Evolutionary conservation across 345 rosid genomes (phyloP).

Genomic region (Fremontodendron californicum): DNA sequence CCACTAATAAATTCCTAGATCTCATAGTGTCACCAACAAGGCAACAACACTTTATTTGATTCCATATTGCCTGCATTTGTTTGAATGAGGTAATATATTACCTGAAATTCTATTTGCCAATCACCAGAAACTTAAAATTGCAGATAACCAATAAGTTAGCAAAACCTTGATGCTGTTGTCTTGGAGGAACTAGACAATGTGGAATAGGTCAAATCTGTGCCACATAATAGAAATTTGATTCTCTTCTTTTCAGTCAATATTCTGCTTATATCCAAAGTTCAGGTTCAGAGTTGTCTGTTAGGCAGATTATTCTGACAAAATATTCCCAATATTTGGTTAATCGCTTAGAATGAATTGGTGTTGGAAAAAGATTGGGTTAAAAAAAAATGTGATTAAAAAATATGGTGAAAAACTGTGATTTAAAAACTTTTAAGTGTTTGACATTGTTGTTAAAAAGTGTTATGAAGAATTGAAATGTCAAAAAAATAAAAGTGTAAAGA

Average conservation of each 20-base stretch:
- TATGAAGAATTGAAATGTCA: too few relatives aligned
- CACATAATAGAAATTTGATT: background rate
- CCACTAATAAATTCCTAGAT: too few relatives aligned
- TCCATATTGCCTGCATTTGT: background rate
- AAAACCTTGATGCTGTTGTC: background rate
- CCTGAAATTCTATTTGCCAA: background rate
- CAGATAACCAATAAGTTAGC: too few relatives aligned
- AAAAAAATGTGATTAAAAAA: too few relatives aligned
- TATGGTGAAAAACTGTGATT: too few relatives aligned
- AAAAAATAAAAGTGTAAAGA: too few relatives aligned
- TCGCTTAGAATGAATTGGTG: background rate
- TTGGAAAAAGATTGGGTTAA: too few relatives aligned
- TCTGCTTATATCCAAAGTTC: background rate
- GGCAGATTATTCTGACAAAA: background rate
- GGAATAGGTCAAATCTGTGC: too few relatives aligned
- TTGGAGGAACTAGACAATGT: background rate
- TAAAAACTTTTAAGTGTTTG: too few relatives aligned
- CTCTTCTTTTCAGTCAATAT: background rate
- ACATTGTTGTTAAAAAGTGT: too few relatives aligned
- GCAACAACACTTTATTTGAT: slow-evolving; percentile 5
- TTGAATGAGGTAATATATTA: background rate
- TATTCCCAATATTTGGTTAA: background rate
- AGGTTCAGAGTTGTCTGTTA: background rate
- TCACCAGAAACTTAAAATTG: background rate
- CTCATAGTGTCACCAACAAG: background rate